phyloP scores from a whole-genome alignment of 306 rosid species.

The Urtica urens region DNA sequence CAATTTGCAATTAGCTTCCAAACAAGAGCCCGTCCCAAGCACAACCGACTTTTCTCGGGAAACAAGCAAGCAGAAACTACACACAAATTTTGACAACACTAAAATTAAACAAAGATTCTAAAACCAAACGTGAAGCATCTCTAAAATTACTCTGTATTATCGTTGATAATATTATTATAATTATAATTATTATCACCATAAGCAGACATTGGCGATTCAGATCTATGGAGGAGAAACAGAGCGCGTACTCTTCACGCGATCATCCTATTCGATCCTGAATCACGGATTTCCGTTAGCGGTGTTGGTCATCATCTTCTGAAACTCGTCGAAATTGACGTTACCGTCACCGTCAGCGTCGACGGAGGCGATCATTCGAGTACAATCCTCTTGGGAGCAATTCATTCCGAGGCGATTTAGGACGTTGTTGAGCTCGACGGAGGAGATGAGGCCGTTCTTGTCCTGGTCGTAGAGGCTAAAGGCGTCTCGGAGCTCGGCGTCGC shows the following conservation, averaged over 20 bases:
- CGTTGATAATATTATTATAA: too few relatives aligned
- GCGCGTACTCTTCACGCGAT: not conserved
- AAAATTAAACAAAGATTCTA: too few relatives aligned
- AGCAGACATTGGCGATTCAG: too few relatives aligned
- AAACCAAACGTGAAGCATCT: too few relatives aligned
- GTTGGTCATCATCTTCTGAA: constrained; percentile 66
- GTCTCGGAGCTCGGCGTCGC: constrained; percentile 48
- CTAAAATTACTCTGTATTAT: too few relatives aligned
- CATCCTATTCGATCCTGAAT: constrained; percentile 6
- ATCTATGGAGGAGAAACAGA: too few relatives aligned
- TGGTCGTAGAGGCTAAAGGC: constrained; percentile 83
- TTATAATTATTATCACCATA: too few relatives aligned
- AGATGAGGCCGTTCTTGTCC: constrained; percentile 76
- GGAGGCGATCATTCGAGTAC: constrained; percentile 56
- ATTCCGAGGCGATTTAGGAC: constrained; percentile 64
- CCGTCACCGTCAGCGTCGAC: constrained; percentile 87
- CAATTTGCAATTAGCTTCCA: too few relatives aligned
- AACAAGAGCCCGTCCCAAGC: too few relatives aligned
- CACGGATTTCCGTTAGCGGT: not conserved
- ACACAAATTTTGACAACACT: too few relatives aligned
- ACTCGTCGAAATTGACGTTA: constrained; percentile 71
- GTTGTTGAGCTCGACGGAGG: constrained; percentile 46
- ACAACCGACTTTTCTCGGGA: too few relatives aligned
- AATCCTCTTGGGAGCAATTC: constrained; percentile 49
- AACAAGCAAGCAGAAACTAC: too few relatives aligned